phyloP scores from a whole-genome alignment of 768 basidiomycete genomes.

The Coprinopsis strossmayeri region DNA sequence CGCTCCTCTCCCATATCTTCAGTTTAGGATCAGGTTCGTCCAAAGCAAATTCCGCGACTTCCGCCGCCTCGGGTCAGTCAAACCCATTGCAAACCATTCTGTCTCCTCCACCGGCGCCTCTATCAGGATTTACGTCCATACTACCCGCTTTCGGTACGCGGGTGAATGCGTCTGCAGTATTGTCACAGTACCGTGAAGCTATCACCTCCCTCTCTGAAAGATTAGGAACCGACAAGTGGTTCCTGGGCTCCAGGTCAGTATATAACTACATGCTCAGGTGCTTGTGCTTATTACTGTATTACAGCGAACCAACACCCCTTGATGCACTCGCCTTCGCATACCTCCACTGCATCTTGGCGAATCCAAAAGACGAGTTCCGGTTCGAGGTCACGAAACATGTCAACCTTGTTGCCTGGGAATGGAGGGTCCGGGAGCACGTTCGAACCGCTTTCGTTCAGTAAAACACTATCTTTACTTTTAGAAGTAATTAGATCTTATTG shows the following conservation, averaged over 20 bases:
- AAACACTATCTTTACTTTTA: background rate
- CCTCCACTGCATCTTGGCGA: slow-evolving; percentile 54
- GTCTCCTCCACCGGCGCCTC: slow-evolving; percentile 56
- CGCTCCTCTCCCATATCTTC: slow-evolving; percentile 2
- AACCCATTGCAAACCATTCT: slow-evolving; percentile 35
- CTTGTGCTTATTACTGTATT: background rate
- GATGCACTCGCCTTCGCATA: slow-evolving; percentile 84
- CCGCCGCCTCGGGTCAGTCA: slow-evolving; percentile 45
- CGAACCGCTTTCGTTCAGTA: slow-evolving; percentile 39
- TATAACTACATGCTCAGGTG: background rate
- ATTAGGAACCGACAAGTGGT: slow-evolving; percentile 74
- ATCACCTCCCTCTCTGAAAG: slow-evolving; percentile 68
- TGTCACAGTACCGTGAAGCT: slow-evolving; percentile 62
- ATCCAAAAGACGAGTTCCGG: slow-evolving; percentile 39
- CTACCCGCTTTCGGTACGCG: slow-evolving; percentile 57
- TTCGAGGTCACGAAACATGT: slow-evolving; percentile 63
- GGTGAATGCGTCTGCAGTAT: slow-evolving; percentile 42
- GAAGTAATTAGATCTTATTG: background rate
- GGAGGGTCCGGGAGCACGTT: slow-evolving; percentile 54
- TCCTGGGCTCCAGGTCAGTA: slow-evolving; percentile 63
- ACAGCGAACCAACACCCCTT: slow-evolving; percentile 68
- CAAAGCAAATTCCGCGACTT: background rate
- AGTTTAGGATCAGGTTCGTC: background rate
- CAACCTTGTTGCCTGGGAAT: slow-evolving; percentile 81
- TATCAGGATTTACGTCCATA: slow-evolving; percentile 60